Percentiles rank a stretch among this genome's conserved stretches.
These are phyloP conservation scores for Tribonema minus DNA, from an alignment of 108 stramenopile species.

Conservation along the genomic window DNA sequence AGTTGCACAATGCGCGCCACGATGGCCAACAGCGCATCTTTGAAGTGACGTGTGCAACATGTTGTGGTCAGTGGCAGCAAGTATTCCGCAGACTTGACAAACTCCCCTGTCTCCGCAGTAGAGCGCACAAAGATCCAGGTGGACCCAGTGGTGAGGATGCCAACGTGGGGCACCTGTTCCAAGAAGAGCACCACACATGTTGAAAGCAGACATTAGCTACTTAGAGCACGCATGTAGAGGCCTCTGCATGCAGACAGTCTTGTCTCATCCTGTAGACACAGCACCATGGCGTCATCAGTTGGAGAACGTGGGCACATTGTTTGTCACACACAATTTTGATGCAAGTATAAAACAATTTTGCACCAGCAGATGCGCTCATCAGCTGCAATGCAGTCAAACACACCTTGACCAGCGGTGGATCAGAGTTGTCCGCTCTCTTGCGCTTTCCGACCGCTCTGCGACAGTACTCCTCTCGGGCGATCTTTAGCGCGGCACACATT, in stretches of 20 bases:
- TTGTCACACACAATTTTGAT: too few species aligned
- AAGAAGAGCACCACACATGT: too few species aligned
- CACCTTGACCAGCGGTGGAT: not conserved
- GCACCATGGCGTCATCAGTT: too few species aligned
- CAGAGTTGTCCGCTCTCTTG: not conserved
- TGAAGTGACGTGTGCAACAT: not conserved
- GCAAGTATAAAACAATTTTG: too few species aligned
- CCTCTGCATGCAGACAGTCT: too few species aligned
- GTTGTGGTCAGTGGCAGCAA: not conserved
- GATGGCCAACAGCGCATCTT: not conserved
- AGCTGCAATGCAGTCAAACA: too few species aligned
- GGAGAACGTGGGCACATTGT: too few species aligned
- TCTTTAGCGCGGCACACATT: not conserved
- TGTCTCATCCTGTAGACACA: too few species aligned
- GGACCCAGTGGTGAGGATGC: not conserved
- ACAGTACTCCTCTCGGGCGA: not conserved
- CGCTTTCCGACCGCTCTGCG: not conserved
- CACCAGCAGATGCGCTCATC: too few species aligned
- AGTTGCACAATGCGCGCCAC: not conserved
- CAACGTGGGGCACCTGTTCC: not conserved
- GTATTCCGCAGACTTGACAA: not conserved
- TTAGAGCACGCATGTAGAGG: too few species aligned
- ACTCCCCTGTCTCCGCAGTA: not conserved
- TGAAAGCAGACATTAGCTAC: too few species aligned
- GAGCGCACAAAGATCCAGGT: not conserved